These are phyloP conservation scores for Vickermania ingenoplastis DNA, from an alignment of 208 protist species.

Conservation along the genomic window DNA sequence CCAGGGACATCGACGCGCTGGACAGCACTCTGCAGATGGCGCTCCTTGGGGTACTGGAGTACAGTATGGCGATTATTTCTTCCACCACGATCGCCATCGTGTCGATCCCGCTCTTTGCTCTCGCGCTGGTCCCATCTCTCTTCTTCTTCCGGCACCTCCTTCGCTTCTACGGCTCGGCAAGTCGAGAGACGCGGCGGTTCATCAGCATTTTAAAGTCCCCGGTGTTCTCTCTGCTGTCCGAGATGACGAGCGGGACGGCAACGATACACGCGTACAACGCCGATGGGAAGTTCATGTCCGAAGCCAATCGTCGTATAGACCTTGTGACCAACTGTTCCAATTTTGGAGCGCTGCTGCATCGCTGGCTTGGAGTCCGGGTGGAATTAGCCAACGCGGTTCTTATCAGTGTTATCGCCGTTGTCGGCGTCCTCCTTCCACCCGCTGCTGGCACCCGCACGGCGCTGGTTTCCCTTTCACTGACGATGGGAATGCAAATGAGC, in stretches of 20 bases:
- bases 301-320: constrained; percentile 35
- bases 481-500: constrained; percentile 51
- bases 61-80: constrained; percentile 41
- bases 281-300: constrained; percentile 15
- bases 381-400: constrained; percentile 81
- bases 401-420: constrained; percentile 25
- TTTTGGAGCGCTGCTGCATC: constrained; percentile 42
- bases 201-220: constrained; percentile 86
- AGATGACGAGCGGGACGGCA: constrained; percentile 76
- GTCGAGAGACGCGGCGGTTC: constrained; percentile 85
- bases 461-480: constrained; percentile 56
- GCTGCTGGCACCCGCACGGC: constrained; percentile 26
- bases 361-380: constrained; percentile 87
- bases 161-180: constrained; percentile 68
- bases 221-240: constrained; percentile 86
- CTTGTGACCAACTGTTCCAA: constrained; percentile 36
- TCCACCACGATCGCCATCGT: constrained; percentile 32
- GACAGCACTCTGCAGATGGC: constrained; percentile 52
- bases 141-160: constrained; percentile 61
- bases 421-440: constrained; percentile 24
- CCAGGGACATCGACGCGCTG: constrained; percentile 77
- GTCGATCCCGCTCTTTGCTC: constrained; percentile 34
- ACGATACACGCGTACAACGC: constrained; percentile 80
- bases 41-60: constrained; percentile 52
- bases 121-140: constrained; percentile 40